These are phyloP conservation scores for Cardamine chenopodiifolia DNA, from an alignment of 345 rosid species.

Conservation along the genomic window DNA sequence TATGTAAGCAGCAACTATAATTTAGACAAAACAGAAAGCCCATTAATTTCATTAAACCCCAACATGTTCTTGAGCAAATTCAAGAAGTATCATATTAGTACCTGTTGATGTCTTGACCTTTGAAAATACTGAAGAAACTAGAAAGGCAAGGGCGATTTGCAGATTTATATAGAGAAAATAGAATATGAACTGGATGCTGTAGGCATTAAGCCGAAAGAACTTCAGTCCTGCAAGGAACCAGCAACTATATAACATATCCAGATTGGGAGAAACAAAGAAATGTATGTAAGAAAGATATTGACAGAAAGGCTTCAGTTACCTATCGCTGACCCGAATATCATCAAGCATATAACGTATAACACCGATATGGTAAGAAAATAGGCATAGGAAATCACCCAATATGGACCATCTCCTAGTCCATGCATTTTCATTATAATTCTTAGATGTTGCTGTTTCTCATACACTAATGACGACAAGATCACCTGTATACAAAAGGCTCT, in stretches of 20 bases:
- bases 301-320: constrained; percentile 49
- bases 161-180: constrained; percentile 75
- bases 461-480: constrained; percentile 70
- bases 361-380: constrained; percentile 73
- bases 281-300: neutral
- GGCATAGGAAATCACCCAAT: constrained; percentile 85
- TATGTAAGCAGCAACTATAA: constrained; percentile 70
- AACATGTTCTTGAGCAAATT: constrained; percentile 13
- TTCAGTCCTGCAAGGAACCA: constrained; percentile 70
- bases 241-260: neutral
- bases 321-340: constrained; percentile 75
- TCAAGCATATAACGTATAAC: constrained; percentile 71
- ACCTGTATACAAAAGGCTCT: constrained; percentile 53
- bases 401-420: constrained; percentile 97
- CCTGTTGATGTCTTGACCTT: constrained; percentile 89
- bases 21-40: constrained; percentile 8
- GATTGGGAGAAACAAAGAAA: neutral
- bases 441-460: constrained; percentile 79
- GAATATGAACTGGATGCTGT: constrained; percentile 71
- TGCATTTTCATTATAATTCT: constrained; percentile 99
- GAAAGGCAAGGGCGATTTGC: constrained; percentile 83
- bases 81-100: constrained; percentile 35
- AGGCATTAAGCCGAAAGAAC: constrained; percentile 78
- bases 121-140: constrained; percentile 68
- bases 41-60: neutral